phyloP scores from a whole-genome alignment of 192 early-diverging fungal genomes.

The Jimgerdemannia lactiflua region DNA sequence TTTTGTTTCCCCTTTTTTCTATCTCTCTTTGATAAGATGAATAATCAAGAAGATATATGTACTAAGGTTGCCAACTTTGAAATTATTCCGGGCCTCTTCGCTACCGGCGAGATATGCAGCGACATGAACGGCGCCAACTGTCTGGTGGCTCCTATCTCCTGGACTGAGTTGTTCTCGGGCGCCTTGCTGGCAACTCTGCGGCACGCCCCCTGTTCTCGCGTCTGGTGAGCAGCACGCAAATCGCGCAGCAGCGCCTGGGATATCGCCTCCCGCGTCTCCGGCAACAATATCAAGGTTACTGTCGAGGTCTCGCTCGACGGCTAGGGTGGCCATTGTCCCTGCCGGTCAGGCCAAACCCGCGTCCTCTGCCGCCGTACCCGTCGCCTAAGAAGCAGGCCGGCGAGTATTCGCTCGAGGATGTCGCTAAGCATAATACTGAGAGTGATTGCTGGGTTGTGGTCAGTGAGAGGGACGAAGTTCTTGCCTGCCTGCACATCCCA shows the following conservation, averaged over 20 bases:
- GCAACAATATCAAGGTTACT: conserved; percentile 61
- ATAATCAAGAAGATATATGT: too few relatives aligned
- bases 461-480: conserved; percentile 76
- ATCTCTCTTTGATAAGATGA: too few relatives aligned
- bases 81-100: conserved; percentile 85
- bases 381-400: conserved; percentile 27
- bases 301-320: conserved; percentile 44
- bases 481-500: conserved; percentile 77
- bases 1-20: too few relatives aligned
- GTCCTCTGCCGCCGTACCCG: conserved; percentile 28
- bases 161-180: conserved; percentile 94
- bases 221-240: conserved; percentile 47
- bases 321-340: conserved; percentile 17
- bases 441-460: conserved; percentile 88
- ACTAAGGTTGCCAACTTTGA: too few relatives aligned
- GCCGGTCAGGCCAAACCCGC: conserved; percentile 24
- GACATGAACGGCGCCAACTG: conserved; percentile 97
- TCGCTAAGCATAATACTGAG: too few relatives aligned
- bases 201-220: conserved; percentile 53
- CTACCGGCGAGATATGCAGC: conserved; percentile 91
- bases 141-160: conserved; percentile 89
- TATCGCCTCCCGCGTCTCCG: conserved; percentile 58
- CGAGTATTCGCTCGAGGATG: conserved; percentile 67
- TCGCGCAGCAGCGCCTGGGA: conserved; percentile 60
- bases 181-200: conserved; percentile 81